Base-by-base conservation (phyloP, 208 protist species). In the Trypanosoma mega region DNA sequence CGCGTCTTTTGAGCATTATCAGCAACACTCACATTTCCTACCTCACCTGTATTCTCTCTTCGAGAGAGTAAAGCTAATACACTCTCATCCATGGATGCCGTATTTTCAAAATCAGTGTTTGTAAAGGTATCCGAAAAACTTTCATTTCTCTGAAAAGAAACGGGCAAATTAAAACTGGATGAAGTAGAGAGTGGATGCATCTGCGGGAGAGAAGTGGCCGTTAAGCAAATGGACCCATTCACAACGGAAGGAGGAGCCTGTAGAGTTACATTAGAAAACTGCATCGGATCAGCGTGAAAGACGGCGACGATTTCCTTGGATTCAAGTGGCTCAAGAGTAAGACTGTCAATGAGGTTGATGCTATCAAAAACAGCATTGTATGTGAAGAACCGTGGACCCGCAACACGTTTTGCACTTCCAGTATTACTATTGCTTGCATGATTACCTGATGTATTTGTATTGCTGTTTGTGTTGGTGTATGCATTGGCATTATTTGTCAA, bases 341-440 rank as follows among this genome's bases (percentile, higher is more conserved):
- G 24, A 8, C 47, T 52, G 3, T 74, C 57, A 18, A 93, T 66
- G 3, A 86, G 39, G 24, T 75, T 74, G 2, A 88, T 68, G 23
- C 67, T 63, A 51, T 93, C 86, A 43, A 88, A 90, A 11, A 80
- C 31, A 23, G 78, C 68, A 61, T 82, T 83, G 41, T 93, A 90
- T 1, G 68, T 55, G 7, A 55, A 57, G 30, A 70, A 63, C 1
- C n/a, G 27, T 18, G 51, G 33, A 18, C 26, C 21, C 12, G 4
- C 21, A 16, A 4, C 12, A 24, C 31, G 9, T 34, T 12, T 24
- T 33, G 23, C n/a, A 43, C 11, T 11, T 44, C 21, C 31, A 33
- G 16, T 29, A 18, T 12, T 43, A 18, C 0, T 33, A 23, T 31
- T 43, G 29, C 33, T 33, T 9, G 27, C 31, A 16, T 9, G 11